Conservation (phyloP, 2,329 filamentous ascomycete genomes). For the Botrytis medusae region DNA sequence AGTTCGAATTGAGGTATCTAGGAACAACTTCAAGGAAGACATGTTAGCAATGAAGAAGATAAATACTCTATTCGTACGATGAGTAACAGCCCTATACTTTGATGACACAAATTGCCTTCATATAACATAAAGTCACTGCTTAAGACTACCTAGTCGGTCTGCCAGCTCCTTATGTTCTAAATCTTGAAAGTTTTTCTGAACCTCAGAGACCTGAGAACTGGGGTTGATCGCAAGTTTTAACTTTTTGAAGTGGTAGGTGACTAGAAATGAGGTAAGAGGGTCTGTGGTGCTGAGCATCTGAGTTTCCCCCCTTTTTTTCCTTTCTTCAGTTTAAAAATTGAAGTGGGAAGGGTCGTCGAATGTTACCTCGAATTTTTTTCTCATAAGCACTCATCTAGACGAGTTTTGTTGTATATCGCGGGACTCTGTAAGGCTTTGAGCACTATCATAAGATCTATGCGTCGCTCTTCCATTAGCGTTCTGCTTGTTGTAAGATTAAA, state of each 20-base stretch:
- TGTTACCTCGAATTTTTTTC: rapidly evolving
- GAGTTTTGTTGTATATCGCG: background rate
- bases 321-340: rapidly evolving
- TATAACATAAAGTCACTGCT: background rate
- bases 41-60: rapidly evolving
- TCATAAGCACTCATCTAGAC: background rate
- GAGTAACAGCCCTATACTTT: rapidly evolving
- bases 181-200: background rate
- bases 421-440: background rate
- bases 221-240: background rate
- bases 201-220: background rate
- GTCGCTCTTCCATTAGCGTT: background rate
- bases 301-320: background rate
- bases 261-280: background rate
- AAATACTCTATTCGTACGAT: background rate
- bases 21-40: background rate
- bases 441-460: background rate
- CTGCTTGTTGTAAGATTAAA: background rate
- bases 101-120: background rate
- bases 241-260: rapidly evolving
- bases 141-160: background rate
- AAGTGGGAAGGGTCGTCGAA: background rate
- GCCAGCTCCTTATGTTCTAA: background rate
- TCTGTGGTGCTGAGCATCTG: background rate
- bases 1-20: background rate